Base-by-base conservation (phyloP, 139 green algal genomes). In the Raphidocelis subcapitata region DNA sequence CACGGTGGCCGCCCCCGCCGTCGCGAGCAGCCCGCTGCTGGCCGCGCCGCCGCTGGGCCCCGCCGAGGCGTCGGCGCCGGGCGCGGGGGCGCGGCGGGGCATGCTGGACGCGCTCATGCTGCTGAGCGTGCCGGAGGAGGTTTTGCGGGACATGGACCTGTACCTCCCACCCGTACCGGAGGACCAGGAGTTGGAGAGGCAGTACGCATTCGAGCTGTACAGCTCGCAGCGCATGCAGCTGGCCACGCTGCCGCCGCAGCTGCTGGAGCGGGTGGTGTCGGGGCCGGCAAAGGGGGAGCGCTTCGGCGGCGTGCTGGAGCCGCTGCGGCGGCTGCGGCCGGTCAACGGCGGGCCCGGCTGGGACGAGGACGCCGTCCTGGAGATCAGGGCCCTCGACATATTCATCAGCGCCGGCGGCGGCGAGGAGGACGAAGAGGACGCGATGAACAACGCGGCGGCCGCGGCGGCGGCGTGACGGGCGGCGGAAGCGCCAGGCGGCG, bases 141-240 rank as follows among this genome's bases (percentile, higher is more conserved):
- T 86, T 16, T 32, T 86, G 33, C 26, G 55, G 10, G 73, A 86
- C 55, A 36, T 86, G 37, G 69, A 69, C 24, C 31, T 54, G 2
- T 61, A 77, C 29, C 70, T 84, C 44, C 77, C 77, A 0, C 73
- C 81, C 8, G 65, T 86, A 21, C 59, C 73, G 5, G 69, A 72
- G 26, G 46, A 29, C 3, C 60, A 84, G 23, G 14, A n/a, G 36
- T 21, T 55, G 29, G 72, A 69, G 29, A 31, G 67, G 2, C 49
- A 76, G 10, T 56, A 26, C 0, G 55, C 78, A 15, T 46, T 59
- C 5, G 81, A 86, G 61, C 77, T 86, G 18, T 86, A 82, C 70
- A 65, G 73, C 20, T 55, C 33, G 1, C 72, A 46, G 23, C 63
- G 82, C 36, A 87, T 85, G 82, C 79, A 82, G 71, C 82, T 87